Evolutionary conservation across 768 basidiomycete species (phyloP).

Genomic region (Paxillus ammoniavirescens): DNA sequence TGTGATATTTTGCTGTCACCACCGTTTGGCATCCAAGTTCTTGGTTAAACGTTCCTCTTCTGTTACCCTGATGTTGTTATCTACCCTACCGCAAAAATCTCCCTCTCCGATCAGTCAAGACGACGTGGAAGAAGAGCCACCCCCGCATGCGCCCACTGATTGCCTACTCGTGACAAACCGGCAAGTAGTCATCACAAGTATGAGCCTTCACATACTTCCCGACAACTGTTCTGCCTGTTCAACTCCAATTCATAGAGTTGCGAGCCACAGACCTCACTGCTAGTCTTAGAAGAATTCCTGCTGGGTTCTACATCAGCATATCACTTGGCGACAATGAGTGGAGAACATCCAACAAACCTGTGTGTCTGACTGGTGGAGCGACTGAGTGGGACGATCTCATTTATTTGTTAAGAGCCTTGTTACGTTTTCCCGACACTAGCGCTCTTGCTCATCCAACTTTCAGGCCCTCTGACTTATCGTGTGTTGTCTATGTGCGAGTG

Average conservation of each 20-base stretch:
- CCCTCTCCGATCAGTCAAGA: no score
- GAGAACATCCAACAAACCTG: background rate
- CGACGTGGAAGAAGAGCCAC: no score
- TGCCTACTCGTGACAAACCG: no score
- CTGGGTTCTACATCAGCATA: constrained; percentile 8
- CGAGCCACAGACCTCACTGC: constrained; percentile 4
- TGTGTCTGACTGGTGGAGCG: background rate
- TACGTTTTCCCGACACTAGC: background rate
- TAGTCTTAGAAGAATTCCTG: constrained; percentile 5
- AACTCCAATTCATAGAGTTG: background rate
- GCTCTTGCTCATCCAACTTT: background rate
- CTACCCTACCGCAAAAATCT: no score
- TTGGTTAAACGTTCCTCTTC: no score
- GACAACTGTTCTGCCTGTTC: background rate
- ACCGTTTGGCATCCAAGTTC: no score
- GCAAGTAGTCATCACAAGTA: constrained; percentile 2
- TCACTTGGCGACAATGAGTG: background rate
- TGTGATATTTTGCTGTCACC: no score
- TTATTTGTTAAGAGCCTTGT: background rate
- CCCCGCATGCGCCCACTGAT: no score
- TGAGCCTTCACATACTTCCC: background rate
- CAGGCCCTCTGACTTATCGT: background rate
- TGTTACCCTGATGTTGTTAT: no score
- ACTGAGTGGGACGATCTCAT: constrained; percentile 1
- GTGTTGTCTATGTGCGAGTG: background rate